These are phyloP conservation scores for Filobasidium uniguttulatum DNA, from an alignment of 1,284 basidiomycete genomes.

Conservation along the genomic window DNA sequence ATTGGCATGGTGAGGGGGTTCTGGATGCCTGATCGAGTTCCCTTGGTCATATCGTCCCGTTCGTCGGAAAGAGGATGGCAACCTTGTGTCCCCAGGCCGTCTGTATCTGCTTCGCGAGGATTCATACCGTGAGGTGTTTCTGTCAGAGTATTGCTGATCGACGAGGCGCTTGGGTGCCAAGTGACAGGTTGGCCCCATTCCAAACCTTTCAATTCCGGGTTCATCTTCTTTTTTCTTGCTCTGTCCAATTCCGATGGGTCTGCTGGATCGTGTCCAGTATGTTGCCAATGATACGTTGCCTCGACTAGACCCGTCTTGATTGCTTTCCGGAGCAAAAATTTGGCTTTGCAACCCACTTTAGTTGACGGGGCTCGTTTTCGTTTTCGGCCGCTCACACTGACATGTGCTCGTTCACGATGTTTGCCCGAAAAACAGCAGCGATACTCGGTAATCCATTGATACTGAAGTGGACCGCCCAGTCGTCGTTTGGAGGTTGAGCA, in stretches of 20 bases:
- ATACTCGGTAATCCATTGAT: neutral
- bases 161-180: too few species aligned
- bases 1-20: too few species aligned
- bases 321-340: neutral
- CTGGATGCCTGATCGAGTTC: too few species aligned
- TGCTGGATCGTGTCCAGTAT: constrained; percentile 1
- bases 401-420: neutral
- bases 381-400: neutral
- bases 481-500: neutral
- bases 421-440: neutral
- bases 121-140: too few species aligned
- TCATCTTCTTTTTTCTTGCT: neutral
- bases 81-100: too few species aligned
- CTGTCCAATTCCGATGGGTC: neutral
- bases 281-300: constrained; percentile 1
- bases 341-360: neutral
- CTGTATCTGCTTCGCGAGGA: too few species aligned
- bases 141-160: too few species aligned
- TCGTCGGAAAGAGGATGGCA: too few species aligned
- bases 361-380: neutral
- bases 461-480: neutral
- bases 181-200: neutral
- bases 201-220: neutral
- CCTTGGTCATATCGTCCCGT: too few species aligned
- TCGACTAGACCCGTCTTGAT: constrained; percentile 1